These are phyloP conservation scores for Fraxinus anomala DNA, from an alignment of 257 asterid species.

Conservation along the genomic window DNA sequence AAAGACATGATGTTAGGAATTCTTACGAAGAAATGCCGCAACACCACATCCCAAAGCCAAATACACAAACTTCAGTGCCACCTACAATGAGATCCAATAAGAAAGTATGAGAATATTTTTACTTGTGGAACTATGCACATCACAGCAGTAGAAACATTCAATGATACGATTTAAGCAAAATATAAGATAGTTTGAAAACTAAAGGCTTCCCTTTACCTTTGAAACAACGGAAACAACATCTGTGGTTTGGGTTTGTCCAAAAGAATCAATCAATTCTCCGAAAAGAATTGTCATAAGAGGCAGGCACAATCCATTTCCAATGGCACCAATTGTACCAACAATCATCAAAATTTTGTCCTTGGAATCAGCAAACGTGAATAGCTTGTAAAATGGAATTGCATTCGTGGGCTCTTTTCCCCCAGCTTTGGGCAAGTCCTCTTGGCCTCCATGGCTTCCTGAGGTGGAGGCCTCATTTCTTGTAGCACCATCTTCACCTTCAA, in stretches of 20 bases:
- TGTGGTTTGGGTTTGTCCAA: conserved; percentile 44
- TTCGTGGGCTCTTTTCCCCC: conserved; percentile 24
- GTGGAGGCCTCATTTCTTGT: conserved; percentile 17
- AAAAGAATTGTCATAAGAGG: conserved; percentile 59
- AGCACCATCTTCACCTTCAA: not conserved
- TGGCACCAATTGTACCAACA: conserved; percentile 56
- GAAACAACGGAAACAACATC: conserved; percentile 49
- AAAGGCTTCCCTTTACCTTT: conserved; percentile 34
- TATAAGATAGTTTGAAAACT: not conserved
- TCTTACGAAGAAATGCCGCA: conserved; percentile 69
- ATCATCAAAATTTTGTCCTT: conserved; percentile 52
- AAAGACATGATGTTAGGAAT: not conserved
- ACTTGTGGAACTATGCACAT: not conserved
- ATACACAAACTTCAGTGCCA: conserved; percentile 57
- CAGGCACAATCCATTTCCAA: conserved; percentile 49
- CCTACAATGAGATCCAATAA: conserved; percentile 33
- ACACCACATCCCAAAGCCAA: conserved; percentile 59
- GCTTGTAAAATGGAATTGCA: conserved; percentile 52
- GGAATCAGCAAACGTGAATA: conserved; percentile 62
- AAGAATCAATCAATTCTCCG: conserved; percentile 57
- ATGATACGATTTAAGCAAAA: not conserved
- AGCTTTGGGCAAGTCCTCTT: not conserved
- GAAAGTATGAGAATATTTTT: not conserved
- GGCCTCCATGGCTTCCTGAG: conserved; percentile 7
- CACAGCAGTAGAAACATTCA: not conserved